Conservation (phyloP, 1,139 yeast genomes). For the Hyphopichia burtonii region DNA sequence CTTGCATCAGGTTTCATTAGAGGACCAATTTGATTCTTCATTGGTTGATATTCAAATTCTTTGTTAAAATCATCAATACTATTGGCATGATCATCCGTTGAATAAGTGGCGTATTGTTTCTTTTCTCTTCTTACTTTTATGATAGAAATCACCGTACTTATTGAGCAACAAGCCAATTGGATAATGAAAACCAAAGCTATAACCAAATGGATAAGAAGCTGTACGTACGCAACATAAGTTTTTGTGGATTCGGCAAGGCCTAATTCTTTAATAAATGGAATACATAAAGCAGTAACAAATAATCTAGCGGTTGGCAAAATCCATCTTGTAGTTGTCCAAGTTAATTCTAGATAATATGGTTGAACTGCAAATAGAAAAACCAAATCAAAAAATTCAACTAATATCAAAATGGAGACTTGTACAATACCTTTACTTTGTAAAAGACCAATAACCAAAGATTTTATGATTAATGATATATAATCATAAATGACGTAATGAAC, state of each 20-base stretch:
- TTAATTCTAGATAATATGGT: constrained; percentile 41
- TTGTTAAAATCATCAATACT: constrained; percentile 24
- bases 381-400: constrained; percentile 34
- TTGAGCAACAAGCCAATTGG: constrained; percentile 32
- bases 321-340: constrained; percentile 40
- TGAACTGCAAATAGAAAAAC: constrained; percentile 26
- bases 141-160: constrained; percentile 25
- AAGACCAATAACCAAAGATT: constrained; percentile 43
- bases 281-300: constrained; percentile 36
- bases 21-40: constrained; percentile 7
- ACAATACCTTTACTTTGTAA: constrained; percentile 42
- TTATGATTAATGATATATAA: constrained; percentile 24
- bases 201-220: constrained; percentile 37
- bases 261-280: constrained; percentile 38
- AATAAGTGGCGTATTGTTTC: constrained; percentile 6
- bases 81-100: constrained; percentile 6
- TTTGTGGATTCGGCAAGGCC: constrained; percentile 31
- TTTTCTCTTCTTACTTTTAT: constrained; percentile 11
- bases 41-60: constrained; percentile 36
- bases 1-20: not conserved
- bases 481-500: constrained; percentile 40
- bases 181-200: constrained; percentile 36
- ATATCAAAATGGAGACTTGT: constrained; percentile 42
- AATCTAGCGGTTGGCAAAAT: constrained; percentile 38
- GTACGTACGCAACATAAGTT: constrained; percentile 42